Percentiles rank a stretch among this genome's conserved stretches.
phyloP scores from a whole-genome alignment of 139 green algal species.

The Pleodorina starrii region DNA sequence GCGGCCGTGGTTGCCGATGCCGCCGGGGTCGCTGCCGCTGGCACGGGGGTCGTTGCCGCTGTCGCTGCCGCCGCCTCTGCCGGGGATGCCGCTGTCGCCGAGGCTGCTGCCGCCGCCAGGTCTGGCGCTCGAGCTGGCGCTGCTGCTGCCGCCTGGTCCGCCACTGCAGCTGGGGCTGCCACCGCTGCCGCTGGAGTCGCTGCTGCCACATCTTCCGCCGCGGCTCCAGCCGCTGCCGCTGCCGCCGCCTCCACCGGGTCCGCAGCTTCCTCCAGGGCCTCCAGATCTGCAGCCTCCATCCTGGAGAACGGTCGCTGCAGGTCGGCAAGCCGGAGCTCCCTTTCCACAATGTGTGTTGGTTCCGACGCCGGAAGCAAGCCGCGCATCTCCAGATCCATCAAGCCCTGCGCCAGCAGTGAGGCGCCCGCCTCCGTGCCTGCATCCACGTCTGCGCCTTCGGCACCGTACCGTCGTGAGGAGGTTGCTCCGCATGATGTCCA shows the following conservation, averaged over 20 bases:
- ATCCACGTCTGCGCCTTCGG: neutral
- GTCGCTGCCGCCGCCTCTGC: neutral
- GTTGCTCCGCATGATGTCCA: neutral
- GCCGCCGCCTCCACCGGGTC: neutral
- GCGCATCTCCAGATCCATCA: too few species aligned
- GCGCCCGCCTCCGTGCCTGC: neutral
- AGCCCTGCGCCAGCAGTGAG: neutral
- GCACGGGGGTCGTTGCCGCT: neutral
- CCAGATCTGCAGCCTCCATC: too few species aligned
- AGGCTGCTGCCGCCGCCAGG: too few species aligned
- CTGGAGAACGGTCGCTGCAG: neutral
- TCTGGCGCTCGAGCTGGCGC: neutral
- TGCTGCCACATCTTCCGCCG: too few species aligned
- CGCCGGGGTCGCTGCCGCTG: neutral
- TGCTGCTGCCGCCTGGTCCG: neutral
- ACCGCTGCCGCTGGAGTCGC: too few species aligned
- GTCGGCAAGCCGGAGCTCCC: neutral
- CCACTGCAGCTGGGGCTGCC: too few species aligned
- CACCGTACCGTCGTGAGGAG: neutral
- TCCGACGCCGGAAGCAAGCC: too few species aligned
- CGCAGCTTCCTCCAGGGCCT: neutral
- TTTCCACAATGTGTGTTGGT: neutral
- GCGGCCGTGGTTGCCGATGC: neutral
- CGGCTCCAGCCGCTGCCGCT: neutral
- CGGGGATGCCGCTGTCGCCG: neutral